phyloP scores from a whole-genome alignment of 2,329 filamentous ascomycete species.

The Nigrograna mackinnonii region DNA sequence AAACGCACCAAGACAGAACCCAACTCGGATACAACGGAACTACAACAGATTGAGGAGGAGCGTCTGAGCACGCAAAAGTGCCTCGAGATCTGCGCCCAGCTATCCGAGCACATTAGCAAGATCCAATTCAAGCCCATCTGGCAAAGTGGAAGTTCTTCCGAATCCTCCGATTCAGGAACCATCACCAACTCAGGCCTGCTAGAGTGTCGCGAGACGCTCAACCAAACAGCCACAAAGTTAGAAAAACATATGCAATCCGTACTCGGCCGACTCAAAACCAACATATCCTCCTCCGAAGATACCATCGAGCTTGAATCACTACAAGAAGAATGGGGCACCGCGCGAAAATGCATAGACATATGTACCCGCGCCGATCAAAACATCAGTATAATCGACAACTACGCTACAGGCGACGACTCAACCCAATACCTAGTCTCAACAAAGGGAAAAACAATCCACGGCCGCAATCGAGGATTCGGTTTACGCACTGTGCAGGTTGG shows the following conservation, averaged over 20 bases:
- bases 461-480: conserved; percentile 11
- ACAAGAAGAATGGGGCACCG: conserved; percentile 11
- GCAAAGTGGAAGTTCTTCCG: not conserved
- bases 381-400: too few relatives aligned
- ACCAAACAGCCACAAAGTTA: conserved; percentile 8
- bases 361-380: conserved; percentile 8
- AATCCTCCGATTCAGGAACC: conserved; percentile 2
- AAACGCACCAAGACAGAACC: conserved; percentile 3
- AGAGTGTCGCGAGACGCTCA: conserved; percentile 10
- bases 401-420: too few relatives aligned
- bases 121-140: conserved; percentile 4
- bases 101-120: conserved; percentile 12
- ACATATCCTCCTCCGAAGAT: conserved; percentile 5
- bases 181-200: conserved; percentile 11
- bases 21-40: conserved; percentile 6
- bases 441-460: conserved; percentile 13
- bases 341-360: conserved; percentile 11
- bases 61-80: conserved; percentile 14
- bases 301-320: conserved; percentile 6
- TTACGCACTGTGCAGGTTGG: conserved; percentile 6
- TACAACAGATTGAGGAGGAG: conserved; percentile 11
- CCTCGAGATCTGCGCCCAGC: conserved; percentile 12
- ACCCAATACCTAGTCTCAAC: too few relatives aligned
- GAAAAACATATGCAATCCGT: conserved; percentile 12
- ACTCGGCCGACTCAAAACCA: conserved; percentile 7